Percentiles rank a stretch among this genome's conserved stretches.
phyloP scores from a whole-genome alignment of 2,329 filamentous ascomycete genomes.

The Epichloe uncinata region DNA sequence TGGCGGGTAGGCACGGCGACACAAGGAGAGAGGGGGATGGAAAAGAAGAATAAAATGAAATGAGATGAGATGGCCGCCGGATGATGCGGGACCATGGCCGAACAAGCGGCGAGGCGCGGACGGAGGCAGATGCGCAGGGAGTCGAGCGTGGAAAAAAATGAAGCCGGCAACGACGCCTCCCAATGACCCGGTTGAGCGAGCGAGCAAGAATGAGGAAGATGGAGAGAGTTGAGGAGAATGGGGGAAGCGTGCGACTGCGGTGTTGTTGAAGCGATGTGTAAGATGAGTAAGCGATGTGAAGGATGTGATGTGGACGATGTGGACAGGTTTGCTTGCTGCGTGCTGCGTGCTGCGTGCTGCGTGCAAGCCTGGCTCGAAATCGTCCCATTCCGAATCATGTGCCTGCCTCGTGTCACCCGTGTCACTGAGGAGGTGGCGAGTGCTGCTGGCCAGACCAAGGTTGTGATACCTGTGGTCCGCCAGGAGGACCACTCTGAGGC shows the following conservation, averaged over 20 bases:
- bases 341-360: neutral
- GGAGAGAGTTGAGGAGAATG: neutral
- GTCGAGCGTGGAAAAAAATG: neutral
- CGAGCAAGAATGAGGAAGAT: neutral
- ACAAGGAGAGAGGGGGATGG: neutral
- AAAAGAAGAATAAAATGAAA: neutral
- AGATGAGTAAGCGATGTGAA: neutral
- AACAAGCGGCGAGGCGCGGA: constrained; percentile 3
- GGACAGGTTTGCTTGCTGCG: constrained; percentile 1
- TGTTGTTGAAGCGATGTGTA: constrained; percentile 1
- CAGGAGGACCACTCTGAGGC: constrained; percentile 42
- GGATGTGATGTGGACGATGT: neutral
- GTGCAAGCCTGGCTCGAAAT: neutral
- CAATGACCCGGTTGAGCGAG: neutral
- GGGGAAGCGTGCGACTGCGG: neutral
- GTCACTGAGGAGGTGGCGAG: constrained; percentile 37
- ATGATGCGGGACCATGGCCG: neutral
- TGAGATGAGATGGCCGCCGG: neutral
- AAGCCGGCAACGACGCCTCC: neutral
- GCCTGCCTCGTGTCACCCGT: neutral
- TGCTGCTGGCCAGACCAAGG: constrained; percentile 48
- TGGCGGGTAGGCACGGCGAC: constrained; percentile 19
- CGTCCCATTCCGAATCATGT: constrained; percentile 3
- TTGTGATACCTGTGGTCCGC: constrained; percentile 36
- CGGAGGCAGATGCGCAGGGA: neutral